phyloP scores from a whole-genome alignment of 2,329 filamentous ascomycete genomes.

The Hypoxylon sp. region DNA sequence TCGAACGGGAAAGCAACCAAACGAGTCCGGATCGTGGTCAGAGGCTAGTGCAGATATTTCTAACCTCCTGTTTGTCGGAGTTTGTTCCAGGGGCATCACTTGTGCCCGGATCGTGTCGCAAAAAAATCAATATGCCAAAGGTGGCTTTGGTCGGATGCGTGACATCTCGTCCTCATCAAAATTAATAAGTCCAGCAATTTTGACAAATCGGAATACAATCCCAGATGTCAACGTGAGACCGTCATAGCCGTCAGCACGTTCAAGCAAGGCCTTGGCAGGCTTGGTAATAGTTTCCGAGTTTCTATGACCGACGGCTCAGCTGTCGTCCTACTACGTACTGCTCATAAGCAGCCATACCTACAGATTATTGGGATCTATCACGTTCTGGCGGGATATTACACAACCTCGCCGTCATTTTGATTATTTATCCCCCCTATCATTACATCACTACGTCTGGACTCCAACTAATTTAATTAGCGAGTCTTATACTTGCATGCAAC shows the following conservation, averaged over 20 bases:
- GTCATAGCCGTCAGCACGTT: conserved; percentile 29
- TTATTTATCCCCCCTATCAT: conserved; percentile 24
- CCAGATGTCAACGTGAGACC: conserved; percentile 26
- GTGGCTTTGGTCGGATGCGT: conserved; percentile 24
- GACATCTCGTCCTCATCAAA: conserved; percentile 24
- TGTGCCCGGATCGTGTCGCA: conserved; percentile 21
- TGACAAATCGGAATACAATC: conserved; percentile 33
- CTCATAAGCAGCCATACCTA: conserved; percentile 14
- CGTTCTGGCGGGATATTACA: conserved; percentile 32
- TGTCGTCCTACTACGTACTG: conserved; percentile 16
- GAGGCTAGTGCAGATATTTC: conserved; percentile 16
- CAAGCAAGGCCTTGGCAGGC: conserved; percentile 29
- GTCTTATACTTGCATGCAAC: conserved; percentile 22
- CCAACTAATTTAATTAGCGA: conserved; percentile 41
- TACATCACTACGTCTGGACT: conserved; percentile 44
- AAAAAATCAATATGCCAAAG: conserved; percentile 16
- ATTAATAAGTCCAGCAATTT: conserved; percentile 15
- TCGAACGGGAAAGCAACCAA: conserved; percentile 38
- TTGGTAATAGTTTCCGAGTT: conserved; percentile 36
- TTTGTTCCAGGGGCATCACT: conserved; percentile 28
- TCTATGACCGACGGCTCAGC: conserved; percentile 32
- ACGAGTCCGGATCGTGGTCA: conserved; percentile 34
- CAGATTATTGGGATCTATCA: conserved; percentile 21
- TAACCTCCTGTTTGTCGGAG: conserved; percentile 34
- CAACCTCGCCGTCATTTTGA: conserved; percentile 29